Evolutionary conservation across 208 protist species (phyloP).

Genomic region (Trypanosomatidae sp.): DNA sequence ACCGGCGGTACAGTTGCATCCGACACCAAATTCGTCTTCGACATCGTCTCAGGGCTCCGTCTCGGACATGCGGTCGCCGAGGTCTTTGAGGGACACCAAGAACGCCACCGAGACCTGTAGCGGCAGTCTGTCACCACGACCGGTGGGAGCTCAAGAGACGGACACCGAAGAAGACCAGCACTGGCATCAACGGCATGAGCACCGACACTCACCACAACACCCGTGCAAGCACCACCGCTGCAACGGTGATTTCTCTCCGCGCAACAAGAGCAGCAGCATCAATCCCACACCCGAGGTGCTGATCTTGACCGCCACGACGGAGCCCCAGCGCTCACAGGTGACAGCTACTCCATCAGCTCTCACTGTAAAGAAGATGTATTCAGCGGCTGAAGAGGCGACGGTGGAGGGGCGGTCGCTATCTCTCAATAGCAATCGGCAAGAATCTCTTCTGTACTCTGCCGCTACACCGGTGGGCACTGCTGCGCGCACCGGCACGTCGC

Average conservation of each 20-base stretch:
- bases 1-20: conserved; percentile 5
- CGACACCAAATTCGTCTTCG: neutral
- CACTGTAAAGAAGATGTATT: neutral
- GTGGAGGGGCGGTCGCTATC: neutral
- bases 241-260: neutral
- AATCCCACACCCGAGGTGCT: neutral
- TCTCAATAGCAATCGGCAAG: too few species aligned
- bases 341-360: neutral
- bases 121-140: neutral
- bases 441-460: neutral
- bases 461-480: neutral
- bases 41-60: neutral
- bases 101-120: neutral
- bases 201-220: neutral
- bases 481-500: neutral
- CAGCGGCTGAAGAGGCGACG: neutral
- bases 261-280: neutral
- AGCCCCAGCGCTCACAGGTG: neutral
- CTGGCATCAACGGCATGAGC: neutral
- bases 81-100: neutral
- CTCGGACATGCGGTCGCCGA: neutral
- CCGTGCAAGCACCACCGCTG: conserved; percentile 2
- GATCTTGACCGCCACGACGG: neutral
- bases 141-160: neutral
- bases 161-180: neutral